Evolutionary conservation across 345 rosid species (phyloP).

Genomic region (Combretum micranthum): DNA sequence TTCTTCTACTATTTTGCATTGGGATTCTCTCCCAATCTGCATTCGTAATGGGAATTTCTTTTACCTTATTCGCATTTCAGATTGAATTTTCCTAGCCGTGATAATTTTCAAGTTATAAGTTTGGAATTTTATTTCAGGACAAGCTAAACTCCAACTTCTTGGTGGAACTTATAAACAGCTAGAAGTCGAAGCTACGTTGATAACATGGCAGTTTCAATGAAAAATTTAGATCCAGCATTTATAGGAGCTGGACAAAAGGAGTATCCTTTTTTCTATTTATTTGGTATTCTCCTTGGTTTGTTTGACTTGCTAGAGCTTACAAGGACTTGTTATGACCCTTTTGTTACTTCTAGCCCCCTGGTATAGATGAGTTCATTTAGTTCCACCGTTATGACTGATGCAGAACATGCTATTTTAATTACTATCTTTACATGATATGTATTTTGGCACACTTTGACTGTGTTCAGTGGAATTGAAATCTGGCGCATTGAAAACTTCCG

Average conservation of each 20-base stretch:
- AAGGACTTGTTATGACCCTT: neutral
- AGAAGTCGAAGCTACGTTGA: constrained; percentile 20
- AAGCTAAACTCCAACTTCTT: neutral
- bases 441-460: constrained; percentile 50
- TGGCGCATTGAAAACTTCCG: constrained; percentile 98
- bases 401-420: neutral
- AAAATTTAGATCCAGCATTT: constrained; percentile 36
- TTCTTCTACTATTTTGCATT: no score
- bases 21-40: no score
- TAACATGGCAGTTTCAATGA: constrained; percentile 15
- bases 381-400: no score
- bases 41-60: no score
- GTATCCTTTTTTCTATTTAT: constrained; percentile 27
- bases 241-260: constrained; percentile 42
- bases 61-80: no score
- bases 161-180: constrained; percentile 4
- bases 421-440: neutral
- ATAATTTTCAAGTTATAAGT: no score
- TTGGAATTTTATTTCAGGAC: no score
- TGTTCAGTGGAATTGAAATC: constrained; percentile 77
- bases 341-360: neutral
- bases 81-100: no score
- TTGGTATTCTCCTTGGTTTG: neutral
- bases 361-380: no score
- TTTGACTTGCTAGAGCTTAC: neutral